Conservation (phyloP, 164 flowering plant species). For the Taxillus chinensis region DNA sequence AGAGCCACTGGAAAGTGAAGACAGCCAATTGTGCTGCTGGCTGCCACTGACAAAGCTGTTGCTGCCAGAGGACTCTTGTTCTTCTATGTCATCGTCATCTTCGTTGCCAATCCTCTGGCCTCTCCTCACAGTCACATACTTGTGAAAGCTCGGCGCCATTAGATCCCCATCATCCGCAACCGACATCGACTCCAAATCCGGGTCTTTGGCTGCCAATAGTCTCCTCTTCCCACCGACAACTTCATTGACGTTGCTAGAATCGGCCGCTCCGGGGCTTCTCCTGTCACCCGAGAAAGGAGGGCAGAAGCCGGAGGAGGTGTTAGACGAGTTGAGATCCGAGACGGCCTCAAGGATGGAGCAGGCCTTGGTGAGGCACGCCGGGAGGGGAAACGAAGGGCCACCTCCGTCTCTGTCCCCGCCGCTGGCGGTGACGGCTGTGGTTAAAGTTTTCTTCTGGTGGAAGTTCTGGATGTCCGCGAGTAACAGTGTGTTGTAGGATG, state of each 20-base stretch:
- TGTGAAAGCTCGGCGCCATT: slow-evolving; percentile 79
- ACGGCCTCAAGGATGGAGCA: slow-evolving; percentile 89
- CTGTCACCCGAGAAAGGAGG: slow-evolving; percentile 22
- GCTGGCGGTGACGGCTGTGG: slow-evolving; percentile 5
- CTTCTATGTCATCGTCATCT: slow-evolving; percentile 19
- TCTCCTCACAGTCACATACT: slow-evolving; percentile 72
- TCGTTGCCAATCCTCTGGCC: slow-evolving; percentile 29
- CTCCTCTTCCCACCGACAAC: slow-evolving; percentile 18
- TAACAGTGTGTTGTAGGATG: slow-evolving; percentile 48
- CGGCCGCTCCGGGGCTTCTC: slow-evolving; percentile 15
- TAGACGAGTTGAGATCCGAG: slow-evolving; percentile 78
- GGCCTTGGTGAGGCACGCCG: slow-evolving; percentile 76
- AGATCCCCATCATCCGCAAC: slow-evolving; percentile 31
- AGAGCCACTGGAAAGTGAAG: slow-evolving; percentile 28
- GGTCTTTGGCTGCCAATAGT: slow-evolving; percentile 22
- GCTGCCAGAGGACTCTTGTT: slow-evolving; percentile 79
- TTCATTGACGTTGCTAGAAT: slow-evolving; percentile 9
- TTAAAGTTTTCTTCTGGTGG: slow-evolving; percentile 40
- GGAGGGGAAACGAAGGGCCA: slow-evolving; percentile 40
- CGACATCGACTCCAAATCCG: slow-evolving; percentile 59
- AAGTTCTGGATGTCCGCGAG: slow-evolving; percentile 84
- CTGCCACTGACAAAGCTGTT: slow-evolving; percentile 42
- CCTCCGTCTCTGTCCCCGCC: background rate
- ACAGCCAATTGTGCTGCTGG: slow-evolving; percentile 14
- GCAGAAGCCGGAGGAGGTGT: slow-evolving; percentile 32